These are phyloP conservation scores for Aspergillus ibericus DNA, from an alignment of 2,329 filamentous ascomycete species.

Conservation along the genomic window DNA sequence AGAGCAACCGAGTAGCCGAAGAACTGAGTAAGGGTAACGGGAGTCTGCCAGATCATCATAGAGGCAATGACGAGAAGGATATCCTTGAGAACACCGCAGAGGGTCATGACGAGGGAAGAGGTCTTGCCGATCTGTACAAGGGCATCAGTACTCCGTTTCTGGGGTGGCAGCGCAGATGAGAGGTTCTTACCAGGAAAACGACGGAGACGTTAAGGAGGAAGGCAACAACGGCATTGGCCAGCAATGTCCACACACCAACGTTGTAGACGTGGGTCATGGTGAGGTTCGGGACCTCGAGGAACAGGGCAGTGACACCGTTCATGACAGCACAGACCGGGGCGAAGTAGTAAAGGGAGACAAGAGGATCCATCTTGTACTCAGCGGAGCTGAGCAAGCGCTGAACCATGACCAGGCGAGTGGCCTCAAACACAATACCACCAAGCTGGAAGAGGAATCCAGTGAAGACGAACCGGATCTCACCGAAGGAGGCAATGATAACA, in stretches of 20 bases:
- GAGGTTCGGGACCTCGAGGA: slow-evolving; percentile 68
- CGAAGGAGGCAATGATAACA: slow-evolving; percentile 90
- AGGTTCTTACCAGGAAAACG: slow-evolving; percentile 71
- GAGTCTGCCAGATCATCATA: slow-evolving; percentile 75
- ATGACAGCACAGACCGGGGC: slow-evolving; percentile 80
- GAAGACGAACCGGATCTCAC: slow-evolving; percentile 84
- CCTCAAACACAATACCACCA: slow-evolving; percentile 76
- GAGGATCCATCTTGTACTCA: slow-evolving; percentile 84
- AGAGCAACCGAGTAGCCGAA: slow-evolving; percentile 76
- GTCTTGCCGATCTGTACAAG: slow-evolving; percentile 75
- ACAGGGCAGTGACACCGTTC: slow-evolving; percentile 70
- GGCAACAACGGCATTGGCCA: slow-evolving; percentile 74
- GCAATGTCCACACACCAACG: slow-evolving; percentile 64
- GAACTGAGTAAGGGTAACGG: slow-evolving; percentile 68
- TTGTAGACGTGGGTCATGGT: slow-evolving; percentile 64
- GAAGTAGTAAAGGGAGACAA: slow-evolving; percentile 88
- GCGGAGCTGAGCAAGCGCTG: slow-evolving; percentile 75
- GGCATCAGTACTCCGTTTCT: not conserved
- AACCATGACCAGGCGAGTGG: slow-evolving; percentile 79
- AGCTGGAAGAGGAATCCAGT: slow-evolving; percentile 68
- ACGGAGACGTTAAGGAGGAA: slow-evolving; percentile 81
- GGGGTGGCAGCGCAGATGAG: not conserved
- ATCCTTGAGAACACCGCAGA: slow-evolving; percentile 84
- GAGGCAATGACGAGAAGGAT: slow-evolving; percentile 77
- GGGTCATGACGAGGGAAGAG: slow-evolving; percentile 79